Base-by-base conservation (phyloP, 495 filamentous ascomycete species). In the Cenococcum geophilum region DNA sequence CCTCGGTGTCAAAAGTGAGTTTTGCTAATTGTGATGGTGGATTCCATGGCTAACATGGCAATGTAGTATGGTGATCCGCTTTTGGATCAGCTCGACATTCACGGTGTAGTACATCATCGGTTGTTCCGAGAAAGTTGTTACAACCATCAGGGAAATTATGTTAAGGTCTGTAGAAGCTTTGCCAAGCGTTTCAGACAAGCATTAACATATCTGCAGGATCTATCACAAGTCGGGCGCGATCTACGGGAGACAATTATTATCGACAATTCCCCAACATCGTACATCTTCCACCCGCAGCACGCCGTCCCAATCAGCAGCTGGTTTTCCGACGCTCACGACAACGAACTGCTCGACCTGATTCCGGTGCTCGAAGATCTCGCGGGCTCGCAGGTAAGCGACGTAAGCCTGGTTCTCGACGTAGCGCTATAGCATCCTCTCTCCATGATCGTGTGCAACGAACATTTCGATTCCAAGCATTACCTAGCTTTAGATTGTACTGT, bases 291-390 rank as follows among this genome's bases (percentile, higher is more conserved):
- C 68, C 93, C 95, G 14, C 92, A 99, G 78, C 93, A 99, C 74
- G 93, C 93, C 59, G 93, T 99, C 49, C 93, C 93, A 22, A 99
- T 99, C 77, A 97, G 92, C 82, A 97, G 92, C 81, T 99, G 93
- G 93, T 99, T 99, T 79, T 97, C 92, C 69, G 93, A 99, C 77
- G 93, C 95, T 59, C 93, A 99, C 76, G 93, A 99, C 78, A 99
- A 99, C 75, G 93, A 99, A 80, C 83, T 99, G 60, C 80, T 99
- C 68, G 93, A 99, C 72, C 80, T 99, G 62, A 99, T 99, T 71
- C 93, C 93, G 21, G 93, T 99, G 66, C 89, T 99, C 67, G 95
- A 97, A 80, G 93, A 99, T 76, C 83, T 99, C 66, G 92, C 93
- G 57, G 84, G 87, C 63, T 67, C 81, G 37, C 87, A 90, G 70